phyloP scores from a whole-genome alignment of 169 alveolate genomes.

The Theileria parva region DNA sequence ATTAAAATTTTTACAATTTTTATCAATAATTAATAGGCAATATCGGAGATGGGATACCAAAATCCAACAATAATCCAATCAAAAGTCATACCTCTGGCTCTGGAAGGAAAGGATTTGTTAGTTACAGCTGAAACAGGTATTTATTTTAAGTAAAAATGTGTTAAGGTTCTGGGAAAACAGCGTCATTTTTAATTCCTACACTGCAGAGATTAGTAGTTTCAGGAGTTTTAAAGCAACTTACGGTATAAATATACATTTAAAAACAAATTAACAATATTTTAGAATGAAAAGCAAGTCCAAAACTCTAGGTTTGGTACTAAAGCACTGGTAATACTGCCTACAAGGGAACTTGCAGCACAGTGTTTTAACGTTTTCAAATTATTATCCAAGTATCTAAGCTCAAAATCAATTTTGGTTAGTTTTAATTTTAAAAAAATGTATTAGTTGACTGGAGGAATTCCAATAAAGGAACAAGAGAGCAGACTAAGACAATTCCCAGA shows the following conservation, averaged over 20 bases:
- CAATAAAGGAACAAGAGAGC: conserved; percentile 79
- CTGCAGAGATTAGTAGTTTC: conserved; percentile 81
- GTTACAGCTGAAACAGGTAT: conserved; percentile 89
- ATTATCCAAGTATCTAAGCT: conserved; percentile 78
- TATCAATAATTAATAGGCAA: conserved; percentile 58
- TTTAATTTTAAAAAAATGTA: conserved; percentile 64
- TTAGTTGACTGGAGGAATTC: conserved; percentile 89
- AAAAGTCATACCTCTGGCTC: conserved; percentile 86
- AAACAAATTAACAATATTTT: conserved; percentile 4
- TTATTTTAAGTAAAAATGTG: not conserved
- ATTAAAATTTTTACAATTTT: not conserved
- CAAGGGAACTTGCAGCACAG: conserved; percentile 91
- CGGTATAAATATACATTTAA: conserved; percentile 29
- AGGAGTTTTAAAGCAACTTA: conserved; percentile 72
- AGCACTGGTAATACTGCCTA: conserved; percentile 86
- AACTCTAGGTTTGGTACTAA: conserved; percentile 74
- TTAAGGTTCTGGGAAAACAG: conserved; percentile 89
- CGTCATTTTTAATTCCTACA: conserved; percentile 87
- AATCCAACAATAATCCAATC: conserved; percentile 84
- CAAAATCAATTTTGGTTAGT: conserved; percentile 74
- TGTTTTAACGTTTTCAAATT: conserved; percentile 80
- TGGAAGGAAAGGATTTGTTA: conserved; percentile 82
- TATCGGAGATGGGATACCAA: conserved; percentile 74
- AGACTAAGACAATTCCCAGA: conserved; percentile 91
- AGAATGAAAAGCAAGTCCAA: conserved; percentile 7